Conservation (phyloP, 768 basidiomycete genomes). For the Gelatoporia subvermispora region DNA sequence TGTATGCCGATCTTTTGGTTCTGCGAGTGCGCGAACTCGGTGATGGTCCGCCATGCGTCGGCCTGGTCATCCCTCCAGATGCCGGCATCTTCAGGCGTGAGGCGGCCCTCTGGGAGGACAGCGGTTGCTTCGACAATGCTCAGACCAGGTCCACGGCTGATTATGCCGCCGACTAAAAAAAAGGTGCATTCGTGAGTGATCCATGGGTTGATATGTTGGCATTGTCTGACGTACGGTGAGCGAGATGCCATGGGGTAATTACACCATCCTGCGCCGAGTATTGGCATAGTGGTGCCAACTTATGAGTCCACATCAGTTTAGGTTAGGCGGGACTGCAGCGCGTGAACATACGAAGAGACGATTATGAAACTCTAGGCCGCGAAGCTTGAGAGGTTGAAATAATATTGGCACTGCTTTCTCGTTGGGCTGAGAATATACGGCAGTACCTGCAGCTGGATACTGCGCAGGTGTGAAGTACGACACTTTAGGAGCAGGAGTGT, state of each 20-base stretch:
- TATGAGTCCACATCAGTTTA: neutral
- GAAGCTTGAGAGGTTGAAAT: conserved; percentile 50
- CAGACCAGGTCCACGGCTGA: conserved; percentile 49
- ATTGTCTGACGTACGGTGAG: conserved; percentile 32
- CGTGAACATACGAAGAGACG: conserved; percentile 19
- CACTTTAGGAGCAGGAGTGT: conserved; percentile 36
- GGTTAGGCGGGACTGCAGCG: neutral
- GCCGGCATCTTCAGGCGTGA: conserved; percentile 55
- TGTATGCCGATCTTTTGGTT: conserved; percentile 69
- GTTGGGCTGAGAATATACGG: conserved; percentile 34
- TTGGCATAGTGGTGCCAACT: conserved; percentile 55
- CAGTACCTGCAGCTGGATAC: conserved; percentile 39
- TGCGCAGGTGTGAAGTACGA: conserved; percentile 47
- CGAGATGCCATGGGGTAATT: conserved; percentile 51
- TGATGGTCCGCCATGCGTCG: conserved; percentile 41
- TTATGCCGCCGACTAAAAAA: conserved; percentile 43
- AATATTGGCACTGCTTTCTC: conserved; percentile 37
- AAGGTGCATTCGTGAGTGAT: neutral
- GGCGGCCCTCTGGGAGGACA: conserved; percentile 52
- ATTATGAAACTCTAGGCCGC: conserved; percentile 26
- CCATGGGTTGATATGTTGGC: neutral
- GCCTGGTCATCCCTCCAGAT: conserved; percentile 60
- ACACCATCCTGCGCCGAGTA: conserved; percentile 53
- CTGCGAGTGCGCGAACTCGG: conserved; percentile 67
- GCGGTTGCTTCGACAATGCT: conserved; percentile 65